Evolutionary conservation across 2,329 filamentous ascomycete genomes (phyloP).

Genomic region (Thelonectria discophora): DNA sequence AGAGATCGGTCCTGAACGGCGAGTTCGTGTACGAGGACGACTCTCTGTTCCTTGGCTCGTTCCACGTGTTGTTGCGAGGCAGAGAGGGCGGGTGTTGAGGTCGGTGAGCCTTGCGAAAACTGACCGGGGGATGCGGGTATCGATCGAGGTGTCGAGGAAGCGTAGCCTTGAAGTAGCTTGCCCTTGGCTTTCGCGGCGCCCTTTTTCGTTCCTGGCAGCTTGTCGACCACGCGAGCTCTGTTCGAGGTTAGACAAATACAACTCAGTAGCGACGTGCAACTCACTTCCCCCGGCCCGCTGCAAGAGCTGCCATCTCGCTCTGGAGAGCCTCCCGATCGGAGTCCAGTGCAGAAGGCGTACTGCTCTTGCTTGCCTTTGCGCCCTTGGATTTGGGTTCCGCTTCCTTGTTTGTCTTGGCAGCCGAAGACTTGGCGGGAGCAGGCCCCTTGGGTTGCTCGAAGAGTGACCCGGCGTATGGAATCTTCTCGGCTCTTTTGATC

Average conservation of each 20-base stretch:
- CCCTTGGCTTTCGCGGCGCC: conserved; percentile 51
- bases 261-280: conserved; percentile 31
- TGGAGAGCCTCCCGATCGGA: conserved; percentile 61
- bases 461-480: conserved; percentile 62
- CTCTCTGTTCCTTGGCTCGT: conserved; percentile 62
- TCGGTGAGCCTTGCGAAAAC: conserved; percentile 63
- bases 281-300: conserved; percentile 50
- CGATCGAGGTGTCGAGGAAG: conserved; percentile 51
- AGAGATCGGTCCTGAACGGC: conserved; percentile 63
- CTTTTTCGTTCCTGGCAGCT: conserved; percentile 46
- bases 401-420: conserved; percentile 45
- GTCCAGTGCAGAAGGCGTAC: conserved; percentile 54
- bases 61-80: conserved; percentile 62
- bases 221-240: conserved; percentile 49
- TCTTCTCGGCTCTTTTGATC: conserved; percentile 55
- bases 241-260: conserved; percentile 41
- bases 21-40: conserved; percentile 67
- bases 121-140: conserved; percentile 65
- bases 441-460: conserved; percentile 52
- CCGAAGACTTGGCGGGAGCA: conserved; percentile 36
- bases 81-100: conserved; percentile 58
- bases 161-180: conserved; percentile 53
- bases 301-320: conserved; percentile 50
- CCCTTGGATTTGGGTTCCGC: conserved; percentile 45
- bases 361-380: conserved; percentile 45